A percentile compares a stretch with the other conserved stretches of the same genome.
Evolutionary conservation across 1,284 basidiomycete genomes (phyloP).

Genomic region (Pascua guehoae): DNA sequence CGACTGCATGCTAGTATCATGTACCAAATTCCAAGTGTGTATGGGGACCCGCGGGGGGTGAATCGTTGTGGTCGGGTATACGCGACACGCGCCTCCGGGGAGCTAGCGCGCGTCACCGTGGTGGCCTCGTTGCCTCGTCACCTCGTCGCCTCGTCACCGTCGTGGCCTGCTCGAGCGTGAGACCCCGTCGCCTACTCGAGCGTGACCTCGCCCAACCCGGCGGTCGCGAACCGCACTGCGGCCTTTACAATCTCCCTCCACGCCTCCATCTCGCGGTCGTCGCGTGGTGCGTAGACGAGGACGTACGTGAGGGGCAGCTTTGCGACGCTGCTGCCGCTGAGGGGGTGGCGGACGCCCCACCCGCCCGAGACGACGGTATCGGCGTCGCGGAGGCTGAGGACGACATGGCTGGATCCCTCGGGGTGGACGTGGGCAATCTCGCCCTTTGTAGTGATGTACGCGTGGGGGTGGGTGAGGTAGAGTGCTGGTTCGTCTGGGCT

Average conservation of each 20-base stretch:
- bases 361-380: neutral
- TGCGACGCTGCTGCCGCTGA: neutral
- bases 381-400: conserved; percentile 1
- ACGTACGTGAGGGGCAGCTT: conserved; percentile 5
- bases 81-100: too few species aligned
- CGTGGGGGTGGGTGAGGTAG: neutral
- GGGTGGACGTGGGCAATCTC: conserved; percentile 3
- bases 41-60: too few species aligned
- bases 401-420: conserved; percentile 1
- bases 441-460: neutral
- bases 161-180: too few species aligned
- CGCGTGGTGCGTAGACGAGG: conserved; percentile 1
- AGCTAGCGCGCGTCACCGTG: too few species aligned
- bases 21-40: too few species aligned
- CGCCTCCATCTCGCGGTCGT: conserved; percentile 2
- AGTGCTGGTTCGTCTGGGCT: neutral
- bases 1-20: too few species aligned
- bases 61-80: too few species aligned
- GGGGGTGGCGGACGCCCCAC: conserved; percentile 1
- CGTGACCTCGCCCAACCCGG: neutral
- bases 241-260: conserved; percentile 4
- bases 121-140: too few species aligned
- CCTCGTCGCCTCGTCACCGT: too few species aligned
- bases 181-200: too few species aligned
- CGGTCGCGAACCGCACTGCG: neutral